phyloP scores from a whole-genome alignment of 2,329 filamentous ascomycete species.

The Fusarium praegraminearum region DNA sequence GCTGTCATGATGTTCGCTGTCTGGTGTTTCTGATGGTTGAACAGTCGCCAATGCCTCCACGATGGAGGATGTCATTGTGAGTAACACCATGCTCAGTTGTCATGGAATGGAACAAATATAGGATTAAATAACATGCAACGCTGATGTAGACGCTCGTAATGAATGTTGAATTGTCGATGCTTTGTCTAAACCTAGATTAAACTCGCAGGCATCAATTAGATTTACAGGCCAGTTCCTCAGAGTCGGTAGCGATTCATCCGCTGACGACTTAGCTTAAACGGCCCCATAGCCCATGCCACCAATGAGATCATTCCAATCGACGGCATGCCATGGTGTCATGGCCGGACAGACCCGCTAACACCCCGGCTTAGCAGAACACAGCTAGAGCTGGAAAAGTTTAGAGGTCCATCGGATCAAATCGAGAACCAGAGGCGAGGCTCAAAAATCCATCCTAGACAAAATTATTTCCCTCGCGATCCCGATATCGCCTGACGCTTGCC shows the following conservation, averaged over 20 bases:
- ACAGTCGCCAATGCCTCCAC: constrained; percentile 68
- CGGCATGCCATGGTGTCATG: constrained; percentile 26
- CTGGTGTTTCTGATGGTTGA: constrained; percentile 26
- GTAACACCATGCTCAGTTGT: constrained; percentile 71
- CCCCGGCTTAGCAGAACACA: constrained; percentile 39
- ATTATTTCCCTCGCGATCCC: constrained; percentile 38
- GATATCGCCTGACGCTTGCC: constrained; percentile 16
- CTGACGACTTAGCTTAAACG: constrained; percentile 29
- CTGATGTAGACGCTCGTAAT: background rate
- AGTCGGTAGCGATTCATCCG: constrained; percentile 32
- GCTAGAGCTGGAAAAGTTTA: constrained; percentile 48
- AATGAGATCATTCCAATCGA: constrained; percentile 11
- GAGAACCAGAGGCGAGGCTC: constrained; percentile 25
- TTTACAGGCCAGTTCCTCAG: constrained; percentile 24
- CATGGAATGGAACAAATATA: accelerated
- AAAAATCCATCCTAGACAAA: constrained; percentile 40
- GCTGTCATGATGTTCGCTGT: constrained; percentile 22
- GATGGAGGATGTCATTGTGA: constrained; percentile 79
- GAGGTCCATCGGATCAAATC: constrained; percentile 40
- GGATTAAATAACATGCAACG: background rate
- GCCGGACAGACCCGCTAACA: constrained; percentile 39
- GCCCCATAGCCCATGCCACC: constrained; percentile 1
- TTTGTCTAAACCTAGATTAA: background rate
- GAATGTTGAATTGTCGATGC: background rate
- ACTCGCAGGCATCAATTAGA: constrained; percentile 23